Evolutionary conservation across 2,329 filamentous ascomycete species (phyloP).

Genomic region (Hymenoscyphus infarciens): DNA sequence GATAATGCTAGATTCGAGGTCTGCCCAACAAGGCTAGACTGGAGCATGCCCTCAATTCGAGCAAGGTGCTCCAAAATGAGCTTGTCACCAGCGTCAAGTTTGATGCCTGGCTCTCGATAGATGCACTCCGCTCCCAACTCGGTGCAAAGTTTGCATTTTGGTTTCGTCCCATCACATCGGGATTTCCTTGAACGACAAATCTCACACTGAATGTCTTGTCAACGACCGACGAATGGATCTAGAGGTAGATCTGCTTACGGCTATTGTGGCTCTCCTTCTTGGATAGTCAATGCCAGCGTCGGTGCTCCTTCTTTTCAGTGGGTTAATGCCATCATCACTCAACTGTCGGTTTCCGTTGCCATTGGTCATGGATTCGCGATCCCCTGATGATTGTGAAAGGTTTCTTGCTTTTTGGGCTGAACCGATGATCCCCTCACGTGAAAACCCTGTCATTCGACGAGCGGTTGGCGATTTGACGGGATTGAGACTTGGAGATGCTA

Average conservation of each 20-base stretch:
- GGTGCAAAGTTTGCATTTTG: constrained; percentile 80
- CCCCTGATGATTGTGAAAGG: constrained; percentile 52
- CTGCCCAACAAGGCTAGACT: constrained; percentile 58
- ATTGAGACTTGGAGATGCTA: constrained; percentile 28
- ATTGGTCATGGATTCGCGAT: constrained; percentile 34
- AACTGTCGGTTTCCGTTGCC: constrained; percentile 42
- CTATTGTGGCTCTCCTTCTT: constrained; percentile 61
- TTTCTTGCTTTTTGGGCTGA: constrained; percentile 53
- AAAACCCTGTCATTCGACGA: constrained; percentile 47
- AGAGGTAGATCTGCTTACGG: constrained; percentile 45
- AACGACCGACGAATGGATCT: constrained; percentile 15
- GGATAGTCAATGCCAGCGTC: constrained; percentile 62
- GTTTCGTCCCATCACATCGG: constrained; percentile 73
- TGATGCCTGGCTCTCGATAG: constrained; percentile 82
- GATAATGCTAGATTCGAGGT: constrained; percentile 52
- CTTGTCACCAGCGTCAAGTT: constrained; percentile 82
- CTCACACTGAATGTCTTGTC: constrained; percentile 57
- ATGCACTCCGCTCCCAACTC: constrained; percentile 80
- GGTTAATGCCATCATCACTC: constrained; percentile 52
- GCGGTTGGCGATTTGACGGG: constrained; percentile 50
- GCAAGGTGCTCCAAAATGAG: constrained; percentile 75
- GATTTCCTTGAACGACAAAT: constrained; percentile 79
- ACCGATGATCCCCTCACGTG: constrained; percentile 52
- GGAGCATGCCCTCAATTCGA: constrained; percentile 75
- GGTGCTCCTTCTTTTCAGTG: constrained; percentile 59